Evolutionary conservation across 108 stramenopile species (phyloP).

Genomic region (Aurantiochytrium sp.): DNA sequence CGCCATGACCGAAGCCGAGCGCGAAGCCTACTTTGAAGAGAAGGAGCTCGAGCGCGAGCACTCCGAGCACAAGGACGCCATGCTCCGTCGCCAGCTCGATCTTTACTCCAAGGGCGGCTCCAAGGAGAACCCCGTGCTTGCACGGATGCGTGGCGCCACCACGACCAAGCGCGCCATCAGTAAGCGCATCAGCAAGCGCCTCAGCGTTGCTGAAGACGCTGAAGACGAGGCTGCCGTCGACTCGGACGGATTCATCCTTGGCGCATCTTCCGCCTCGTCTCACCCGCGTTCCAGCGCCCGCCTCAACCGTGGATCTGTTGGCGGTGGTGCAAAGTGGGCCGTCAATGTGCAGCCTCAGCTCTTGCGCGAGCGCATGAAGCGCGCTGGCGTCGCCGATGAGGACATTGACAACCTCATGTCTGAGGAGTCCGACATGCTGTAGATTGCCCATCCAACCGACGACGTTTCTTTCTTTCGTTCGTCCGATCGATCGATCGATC

Average conservation of each 20-base stretch:
- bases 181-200: not conserved
- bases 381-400: slow-evolving; percentile 1
- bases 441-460: not conserved
- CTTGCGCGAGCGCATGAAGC: not conserved
- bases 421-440: not conserved
- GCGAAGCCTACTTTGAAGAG: not conserved
- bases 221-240: not conserved
- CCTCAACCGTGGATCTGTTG: not conserved
- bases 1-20: not conserved
- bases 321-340: not conserved
- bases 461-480: too few relatives aligned
- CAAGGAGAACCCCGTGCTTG: not conserved
- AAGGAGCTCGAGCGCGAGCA: not conserved
- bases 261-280: not conserved
- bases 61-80: not conserved
- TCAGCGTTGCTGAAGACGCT: not conserved
- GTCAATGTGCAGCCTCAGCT: slow-evolving; percentile 16
- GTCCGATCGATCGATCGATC: too few relatives aligned
- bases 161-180: not conserved
- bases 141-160: not conserved
- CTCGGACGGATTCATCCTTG: not conserved
- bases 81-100: not conserved
- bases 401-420: not conserved
- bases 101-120: not conserved
- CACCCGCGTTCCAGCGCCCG: not conserved